Percentiles rank a stretch among this genome's conserved stretches.
Evolutionary conservation across 805 yeast genomes (phyloP).

Genomic region (Sugiyamaella mastotermitis): DNA sequence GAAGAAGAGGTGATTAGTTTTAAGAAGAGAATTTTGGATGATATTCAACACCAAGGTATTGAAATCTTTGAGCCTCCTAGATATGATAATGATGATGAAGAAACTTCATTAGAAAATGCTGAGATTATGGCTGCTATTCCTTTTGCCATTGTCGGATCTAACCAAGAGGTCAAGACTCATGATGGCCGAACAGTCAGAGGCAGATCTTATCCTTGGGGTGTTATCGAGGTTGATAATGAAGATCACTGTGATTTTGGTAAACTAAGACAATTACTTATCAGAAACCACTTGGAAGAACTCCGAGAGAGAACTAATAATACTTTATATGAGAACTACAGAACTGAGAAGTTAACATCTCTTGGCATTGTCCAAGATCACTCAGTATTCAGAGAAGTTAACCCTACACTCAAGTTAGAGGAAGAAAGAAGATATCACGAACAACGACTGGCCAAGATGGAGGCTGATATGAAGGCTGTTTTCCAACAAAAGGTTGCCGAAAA

Average conservation of each 20-base stretch:
- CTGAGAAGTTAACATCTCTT: constrained; percentile 67
- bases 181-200: constrained; percentile 86
- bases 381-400: constrained; percentile 95
- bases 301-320: constrained; percentile 73
- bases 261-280: constrained; percentile 80
- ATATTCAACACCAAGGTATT: constrained; percentile 68
- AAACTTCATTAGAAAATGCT: constrained; percentile 57
- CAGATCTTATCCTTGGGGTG: constrained; percentile 95
- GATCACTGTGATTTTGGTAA: constrained; percentile 87
- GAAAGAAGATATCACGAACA: constrained; percentile 91
- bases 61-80: constrained; percentile 69
- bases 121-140: constrained; percentile 72
- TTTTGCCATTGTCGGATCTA: constrained; percentile 92
- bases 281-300: constrained; percentile 90
- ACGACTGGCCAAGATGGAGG: constrained; percentile 86
- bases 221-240: constrained; percentile 91
- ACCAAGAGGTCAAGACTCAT: constrained; percentile 52
- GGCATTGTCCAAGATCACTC: constrained; percentile 89
- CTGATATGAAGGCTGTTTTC: constrained; percentile 94
- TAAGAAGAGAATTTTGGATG: constrained; percentile 72
- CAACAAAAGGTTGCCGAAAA: constrained; percentile 94
- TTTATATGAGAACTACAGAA: constrained; percentile 84
- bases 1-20: constrained; percentile 76
- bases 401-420: constrained; percentile 85
- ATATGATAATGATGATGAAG: constrained; percentile 81